Base-by-base conservation (phyloP, 805 yeast species). In the Candida nitratophila region DNA sequence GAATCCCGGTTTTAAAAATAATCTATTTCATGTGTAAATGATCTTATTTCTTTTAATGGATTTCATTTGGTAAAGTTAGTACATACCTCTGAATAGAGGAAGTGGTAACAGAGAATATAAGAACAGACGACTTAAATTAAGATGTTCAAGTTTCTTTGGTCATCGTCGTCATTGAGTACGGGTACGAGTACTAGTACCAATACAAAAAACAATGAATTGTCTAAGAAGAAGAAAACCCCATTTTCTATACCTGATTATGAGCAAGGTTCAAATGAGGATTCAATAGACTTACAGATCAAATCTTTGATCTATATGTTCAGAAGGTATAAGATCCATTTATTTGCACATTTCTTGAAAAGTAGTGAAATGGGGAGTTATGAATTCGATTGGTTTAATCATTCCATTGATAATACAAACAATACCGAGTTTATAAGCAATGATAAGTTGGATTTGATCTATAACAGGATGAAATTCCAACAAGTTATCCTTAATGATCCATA, bases 251-350 rank as follows among this genome's bases (percentile, higher is more conserved):
- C 83, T 3, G 60, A 62, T 8, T 79, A 75, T 48, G 43, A 55
- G 15, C 67, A 64, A 35, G 81, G 79, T 3, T 69, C 61, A 26
- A 44, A 56, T 6, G 79, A 74, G 44, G 88, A 82, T 55, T 71
- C 80, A 5, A 69, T 79, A 12, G 86, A 80, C 50, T 65, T 82
- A 19, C 86, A 80, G 48, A 69, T 81, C 45, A 79, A 75, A 53
- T 69, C 86, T 2, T 60, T 83, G 44, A 57, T 69, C 26, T 83
- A 83, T 55, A 66, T 78, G 56, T 83, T 73, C 63, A 71, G 72
- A 46, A 63, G 86, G 41, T 66, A 75, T 44, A 62, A 66, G 19
- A 65, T 79, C 31, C 64, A 70, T 45, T 60, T 58, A 26, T 52
- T 74, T 15, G 57, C 73, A 0, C 60, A 77, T 0, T 78, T 79